phyloP scores from a whole-genome alignment of 1,284 basidiomycete genomes.

The Vanrija humicola region DNA sequence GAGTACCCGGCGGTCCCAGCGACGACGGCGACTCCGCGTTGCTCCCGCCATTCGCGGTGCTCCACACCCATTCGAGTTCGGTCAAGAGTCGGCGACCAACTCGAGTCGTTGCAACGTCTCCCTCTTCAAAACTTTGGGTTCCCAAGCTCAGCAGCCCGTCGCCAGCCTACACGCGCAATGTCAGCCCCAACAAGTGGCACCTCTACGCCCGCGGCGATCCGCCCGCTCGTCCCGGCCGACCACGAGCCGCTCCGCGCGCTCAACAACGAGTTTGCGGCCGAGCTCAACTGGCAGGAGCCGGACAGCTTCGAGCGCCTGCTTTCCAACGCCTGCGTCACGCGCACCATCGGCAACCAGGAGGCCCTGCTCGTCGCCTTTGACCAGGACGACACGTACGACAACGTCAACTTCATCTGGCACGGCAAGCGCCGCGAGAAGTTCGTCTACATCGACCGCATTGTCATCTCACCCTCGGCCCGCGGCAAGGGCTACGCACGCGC shows the following conservation, averaged over 20 bases:
- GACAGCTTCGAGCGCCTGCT: slow-evolving; percentile 7
- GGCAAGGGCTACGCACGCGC: slow-evolving; percentile 5
- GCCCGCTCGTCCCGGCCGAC: slow-evolving; percentile 2
- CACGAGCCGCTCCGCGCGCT: not conserved
- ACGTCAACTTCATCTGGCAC: slow-evolving; percentile 12
- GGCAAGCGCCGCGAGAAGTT: slow-evolving; percentile 1
- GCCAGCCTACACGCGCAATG: no score
- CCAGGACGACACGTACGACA: slow-evolving; percentile 5
- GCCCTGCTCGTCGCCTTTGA: slow-evolving; percentile 6
- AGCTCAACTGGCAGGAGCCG: slow-evolving; percentile 4
- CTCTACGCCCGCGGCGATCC: not conserved
- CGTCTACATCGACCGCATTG: slow-evolving; percentile 15
- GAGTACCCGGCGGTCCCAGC: no score
- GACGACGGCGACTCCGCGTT: no score
- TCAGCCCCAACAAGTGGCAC: no score
- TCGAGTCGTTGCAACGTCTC: no score
- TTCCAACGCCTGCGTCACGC: not conserved
- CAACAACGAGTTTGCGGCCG: slow-evolving; percentile 9
- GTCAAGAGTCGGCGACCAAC: no score
- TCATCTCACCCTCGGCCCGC: not conserved
- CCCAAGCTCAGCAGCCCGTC: no score
- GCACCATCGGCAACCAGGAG: slow-evolving; percentile 6
- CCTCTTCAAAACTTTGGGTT: no score
- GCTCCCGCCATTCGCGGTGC: no score
- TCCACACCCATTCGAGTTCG: no score